These are phyloP conservation scores for Microsporum ferrugineum DNA, from an alignment of 2,329 filamentous ascomycete species.

Conservation along the genomic window DNA sequence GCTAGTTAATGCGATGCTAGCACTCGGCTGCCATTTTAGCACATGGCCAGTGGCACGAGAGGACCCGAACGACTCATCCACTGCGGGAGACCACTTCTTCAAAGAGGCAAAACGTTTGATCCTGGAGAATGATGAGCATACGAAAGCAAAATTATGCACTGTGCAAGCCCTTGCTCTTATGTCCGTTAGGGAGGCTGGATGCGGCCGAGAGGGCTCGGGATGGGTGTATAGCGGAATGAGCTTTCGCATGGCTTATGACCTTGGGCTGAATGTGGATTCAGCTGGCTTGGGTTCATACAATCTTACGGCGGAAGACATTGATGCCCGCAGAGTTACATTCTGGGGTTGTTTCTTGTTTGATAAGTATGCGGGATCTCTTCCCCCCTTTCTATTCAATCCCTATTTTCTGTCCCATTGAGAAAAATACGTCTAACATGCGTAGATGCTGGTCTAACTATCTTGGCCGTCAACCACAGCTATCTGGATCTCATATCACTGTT, in stretches of 20 bases:
- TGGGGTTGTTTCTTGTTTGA: conserved; percentile 99
- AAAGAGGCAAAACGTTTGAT: conserved; percentile 83
- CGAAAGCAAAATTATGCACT: conserved; percentile 74
- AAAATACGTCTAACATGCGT: conserved; percentile 6
- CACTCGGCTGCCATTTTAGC: conserved; percentile 88
- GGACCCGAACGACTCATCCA: conserved; percentile 61
- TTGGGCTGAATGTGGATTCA: conserved; percentile 80
- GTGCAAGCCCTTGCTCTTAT: conserved; percentile 90
- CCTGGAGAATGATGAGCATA: conserved; percentile 83
- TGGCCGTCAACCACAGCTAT: conserved; percentile 77
- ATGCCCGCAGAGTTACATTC: conserved; percentile 82
- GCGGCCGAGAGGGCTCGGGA: conserved; percentile 83
- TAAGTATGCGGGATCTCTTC: conserved; percentile 44
- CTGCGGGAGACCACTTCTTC: conserved; percentile 93
- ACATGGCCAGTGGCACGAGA: conserved; percentile 60
- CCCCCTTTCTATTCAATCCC: background rate
- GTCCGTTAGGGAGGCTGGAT: conserved; percentile 92
- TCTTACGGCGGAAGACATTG: conserved; percentile 70
- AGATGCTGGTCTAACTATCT: conserved; percentile 94
- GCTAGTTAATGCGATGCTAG: conserved; percentile 86
- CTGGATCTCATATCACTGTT: conserved; percentile 66
- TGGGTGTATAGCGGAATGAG: conserved; percentile 99
- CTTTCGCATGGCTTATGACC: conserved; percentile 91
- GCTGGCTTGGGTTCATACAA: conserved; percentile 51
- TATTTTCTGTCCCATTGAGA: background rate